Conservation (phyloP, 2,329 filamentous ascomycete genomes). For the Neobulgaria alba region DNA sequence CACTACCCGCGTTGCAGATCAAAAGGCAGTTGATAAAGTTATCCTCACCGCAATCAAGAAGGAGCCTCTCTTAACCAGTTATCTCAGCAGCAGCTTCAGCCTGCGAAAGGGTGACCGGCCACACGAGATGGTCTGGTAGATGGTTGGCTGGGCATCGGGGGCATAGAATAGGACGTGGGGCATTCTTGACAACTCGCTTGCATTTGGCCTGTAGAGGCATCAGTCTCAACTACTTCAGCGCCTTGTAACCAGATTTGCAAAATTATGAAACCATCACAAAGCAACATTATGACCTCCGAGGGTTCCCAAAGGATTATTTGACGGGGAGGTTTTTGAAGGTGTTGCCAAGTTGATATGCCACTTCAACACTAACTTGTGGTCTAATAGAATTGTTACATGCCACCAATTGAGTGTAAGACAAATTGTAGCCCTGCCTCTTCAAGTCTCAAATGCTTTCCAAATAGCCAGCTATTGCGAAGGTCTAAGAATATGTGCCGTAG, state of each 20-base stretch:
- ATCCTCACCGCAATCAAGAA: slow-evolving; percentile 96
- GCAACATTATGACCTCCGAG: slow-evolving; percentile 13
- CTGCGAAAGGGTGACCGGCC: slow-evolving; percentile 99
- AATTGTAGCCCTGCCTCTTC: too few species aligned
- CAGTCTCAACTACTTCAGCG: slow-evolving; percentile 41
- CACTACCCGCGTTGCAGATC: slow-evolving; percentile 87
- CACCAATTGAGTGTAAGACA: too few species aligned
- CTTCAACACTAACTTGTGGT: too few species aligned
- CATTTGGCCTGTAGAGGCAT: slow-evolving; percentile 57
- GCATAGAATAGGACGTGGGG: slow-evolving; percentile 2
- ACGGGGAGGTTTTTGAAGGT: too few species aligned
- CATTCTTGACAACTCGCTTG: slow-evolving; percentile 49
- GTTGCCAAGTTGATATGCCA: too few species aligned
- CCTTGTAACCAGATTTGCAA: slow-evolving; percentile 32
- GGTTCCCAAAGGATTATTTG: background rate
- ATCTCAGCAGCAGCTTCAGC: slow-evolving; percentile 94
- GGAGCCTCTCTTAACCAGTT: slow-evolving; percentile 86
- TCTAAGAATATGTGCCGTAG: too few species aligned
- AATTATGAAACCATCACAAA: slow-evolving; percentile 30
- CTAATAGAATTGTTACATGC: too few species aligned
- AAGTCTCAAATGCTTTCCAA: too few species aligned
- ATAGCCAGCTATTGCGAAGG: too few species aligned
- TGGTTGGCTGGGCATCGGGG: slow-evolving; percentile 1
- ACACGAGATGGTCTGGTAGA: slow-evolving; percentile 99
- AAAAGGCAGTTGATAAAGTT: slow-evolving; percentile 98